Evolutionary conservation across 2,329 filamentous ascomycete genomes (phyloP), one percentile per base, ranked within the genome.

Genomic region (Pseudofabraea citricarpa): DNA sequence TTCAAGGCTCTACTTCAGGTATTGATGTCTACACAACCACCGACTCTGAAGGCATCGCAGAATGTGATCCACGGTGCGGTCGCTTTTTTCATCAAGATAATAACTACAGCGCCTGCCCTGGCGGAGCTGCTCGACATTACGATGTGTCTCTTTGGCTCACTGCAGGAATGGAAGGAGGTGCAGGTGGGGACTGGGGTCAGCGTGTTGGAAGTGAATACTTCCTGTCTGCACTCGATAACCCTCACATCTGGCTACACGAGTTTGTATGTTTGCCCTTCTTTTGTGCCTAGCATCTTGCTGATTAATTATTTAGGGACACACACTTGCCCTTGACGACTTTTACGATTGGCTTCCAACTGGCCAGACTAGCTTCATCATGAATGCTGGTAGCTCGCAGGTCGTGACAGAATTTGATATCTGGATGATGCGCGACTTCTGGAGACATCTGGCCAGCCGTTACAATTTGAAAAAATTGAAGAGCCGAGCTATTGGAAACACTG

Each of bases 391-490:
- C 36, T 57, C 70, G 1, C 57, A 52, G 16, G 46, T 61, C 36
- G 61, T 73, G 16, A 73, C 70, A 2, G 69, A 73, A 32, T 73
- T 73, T 38, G 70, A 73, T 41, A 67, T 65, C 16, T 73, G 70
- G 70, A 73, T 73, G 69, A 53, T 67, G 36, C 55, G 69, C 2
- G 68, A 73, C 52, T 73, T 68, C 68, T 73, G 68, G 68, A 61
- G 60, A 49, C 58, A 65, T 43, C 41, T 64, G 29, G 39, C 39
- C 16, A 29, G 21, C 16, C 29, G 47, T 26, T 48, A 45, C 21
- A 41, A 31, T 13, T 20, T 44, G 35, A 37, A n/a, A 21, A 37
- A 37, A 13, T 22, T 37, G 18, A 37, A 37, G 35, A 7, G 18
- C 15, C 35, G 35, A 13, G n/a, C 10, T 20, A 13, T 37, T 15